These are phyloP conservation scores for Paulownia fortunei DNA, from an alignment of 257 asterid species.

Conservation along the genomic window DNA sequence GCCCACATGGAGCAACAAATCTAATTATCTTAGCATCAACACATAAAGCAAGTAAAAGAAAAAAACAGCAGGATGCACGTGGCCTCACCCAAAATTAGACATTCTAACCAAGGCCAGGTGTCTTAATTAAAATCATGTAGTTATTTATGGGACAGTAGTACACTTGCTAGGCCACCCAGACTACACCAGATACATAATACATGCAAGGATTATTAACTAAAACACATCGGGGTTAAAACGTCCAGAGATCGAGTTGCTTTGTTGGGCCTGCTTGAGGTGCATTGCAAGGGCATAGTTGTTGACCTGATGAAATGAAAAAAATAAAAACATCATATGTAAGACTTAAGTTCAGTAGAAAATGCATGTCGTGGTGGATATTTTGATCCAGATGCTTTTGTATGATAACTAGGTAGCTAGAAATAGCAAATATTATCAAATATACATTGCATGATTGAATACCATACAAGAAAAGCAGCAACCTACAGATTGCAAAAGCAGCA, in stretches of 20 bases:
- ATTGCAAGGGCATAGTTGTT: conserved; percentile 66
- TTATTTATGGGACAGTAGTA: not conserved
- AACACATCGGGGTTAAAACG: conserved; percentile 86
- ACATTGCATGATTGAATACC: too few species aligned
- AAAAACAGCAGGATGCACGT: too few species aligned
- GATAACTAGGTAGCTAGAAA: too few species aligned
- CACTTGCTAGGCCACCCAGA: not conserved
- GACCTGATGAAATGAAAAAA: conserved; percentile 33
- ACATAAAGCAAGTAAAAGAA: too few species aligned
- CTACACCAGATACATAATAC: not conserved
- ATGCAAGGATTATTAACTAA: conserved; percentile 34
- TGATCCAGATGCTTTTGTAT: not conserved
- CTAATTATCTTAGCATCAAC: too few species aligned
- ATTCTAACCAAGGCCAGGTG: not conserved
- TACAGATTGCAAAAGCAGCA: too few species aligned
- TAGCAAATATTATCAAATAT: too few species aligned
- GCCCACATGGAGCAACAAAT: too few species aligned
- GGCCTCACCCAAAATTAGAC: not conserved
- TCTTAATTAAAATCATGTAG: conserved; percentile 6
- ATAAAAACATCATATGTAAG: not conserved
- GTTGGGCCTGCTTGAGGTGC: conserved; percentile 96
- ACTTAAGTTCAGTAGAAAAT: not conserved
- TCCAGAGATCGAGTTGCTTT: conserved; percentile 68
- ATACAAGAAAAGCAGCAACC: too few species aligned
- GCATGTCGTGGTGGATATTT: too few species aligned